These are phyloP conservation scores for Asterophora parasitica DNA, from an alignment of 768 basidiomycete genomes.

Conservation along the genomic window DNA sequence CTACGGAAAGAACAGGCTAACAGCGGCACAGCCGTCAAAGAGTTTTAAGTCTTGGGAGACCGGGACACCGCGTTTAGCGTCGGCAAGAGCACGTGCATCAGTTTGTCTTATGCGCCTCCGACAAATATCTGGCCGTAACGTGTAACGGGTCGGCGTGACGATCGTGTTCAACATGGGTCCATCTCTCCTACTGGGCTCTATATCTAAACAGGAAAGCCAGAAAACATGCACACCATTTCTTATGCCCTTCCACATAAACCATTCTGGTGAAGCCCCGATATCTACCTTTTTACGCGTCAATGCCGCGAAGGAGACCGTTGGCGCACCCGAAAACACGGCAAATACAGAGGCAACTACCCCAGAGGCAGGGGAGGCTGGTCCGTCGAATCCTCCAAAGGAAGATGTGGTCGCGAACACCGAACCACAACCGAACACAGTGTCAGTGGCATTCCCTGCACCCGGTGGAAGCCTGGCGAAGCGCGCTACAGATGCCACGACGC, in stretches of 20 bases:
- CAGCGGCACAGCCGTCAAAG: constrained; percentile 7
- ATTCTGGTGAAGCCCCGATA: constrained; percentile 67
- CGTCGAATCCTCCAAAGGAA: not conserved
- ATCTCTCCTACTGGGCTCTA: constrained; percentile 9
- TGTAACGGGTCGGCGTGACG: not conserved
- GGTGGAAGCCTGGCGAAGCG: constrained; percentile 10
- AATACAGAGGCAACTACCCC: constrained; percentile 8
- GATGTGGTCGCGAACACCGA: not conserved
- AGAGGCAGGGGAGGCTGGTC: not conserved
- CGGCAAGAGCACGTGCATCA: constrained; percentile 11
- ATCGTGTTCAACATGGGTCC: no score
- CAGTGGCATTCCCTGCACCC: not conserved
- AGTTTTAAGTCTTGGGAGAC: no score
- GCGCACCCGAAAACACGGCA: constrained; percentile 17
- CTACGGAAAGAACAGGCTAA: constrained; percentile 6
- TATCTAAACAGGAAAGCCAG: constrained; percentile 2
- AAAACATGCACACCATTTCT: constrained; percentile 54
- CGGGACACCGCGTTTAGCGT: constrained; percentile 14
- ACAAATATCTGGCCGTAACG: no score
- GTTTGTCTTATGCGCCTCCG: no score
- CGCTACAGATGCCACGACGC: constrained; percentile 28
- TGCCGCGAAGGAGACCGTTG: constrained; percentile 28
- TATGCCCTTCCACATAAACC: constrained; percentile 79
- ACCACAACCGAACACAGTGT: not conserved
- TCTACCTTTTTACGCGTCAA: constrained; percentile 68